phyloP scores from a whole-genome alignment of 352 stramenopile genomes.

The Globisporangium lucens region DNA sequence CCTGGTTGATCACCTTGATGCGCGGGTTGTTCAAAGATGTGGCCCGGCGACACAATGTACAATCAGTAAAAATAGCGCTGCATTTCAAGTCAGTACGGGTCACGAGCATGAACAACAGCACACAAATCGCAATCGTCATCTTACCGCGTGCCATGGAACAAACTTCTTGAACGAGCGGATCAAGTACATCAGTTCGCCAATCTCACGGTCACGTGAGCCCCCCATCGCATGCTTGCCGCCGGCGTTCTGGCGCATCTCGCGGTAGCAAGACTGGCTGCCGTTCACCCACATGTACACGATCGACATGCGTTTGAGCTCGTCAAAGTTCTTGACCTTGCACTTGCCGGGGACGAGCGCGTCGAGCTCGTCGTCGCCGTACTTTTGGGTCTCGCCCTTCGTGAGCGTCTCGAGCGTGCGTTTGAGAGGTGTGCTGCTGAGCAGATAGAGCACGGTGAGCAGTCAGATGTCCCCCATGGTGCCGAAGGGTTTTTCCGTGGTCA shows the following conservation, averaged over 20 bases:
- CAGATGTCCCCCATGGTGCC: no score
- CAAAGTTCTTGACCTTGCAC: constrained; percentile 86
- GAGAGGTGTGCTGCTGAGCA: constrained; percentile 37
- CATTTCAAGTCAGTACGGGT: not conserved
- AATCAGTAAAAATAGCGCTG: not conserved
- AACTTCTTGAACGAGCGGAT: constrained; percentile 86
- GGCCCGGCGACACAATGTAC: constrained; percentile 79
- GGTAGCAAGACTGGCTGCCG: constrained; percentile 83
- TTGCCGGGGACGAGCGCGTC: constrained; percentile 64
- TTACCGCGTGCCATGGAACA: constrained; percentile 70
- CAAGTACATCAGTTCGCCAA: constrained; percentile 87
- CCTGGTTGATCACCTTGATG: constrained; percentile 87
- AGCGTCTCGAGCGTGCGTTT: constrained; percentile 34
- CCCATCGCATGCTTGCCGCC: constrained; percentile 71
- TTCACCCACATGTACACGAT: constrained; percentile 92
- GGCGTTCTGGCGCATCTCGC: constrained; percentile 51
- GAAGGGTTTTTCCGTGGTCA: no score
- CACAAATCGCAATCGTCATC: not conserved
- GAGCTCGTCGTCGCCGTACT: constrained; percentile 43
- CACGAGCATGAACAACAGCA: not conserved
- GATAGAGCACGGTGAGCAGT: constrained; percentile 39
- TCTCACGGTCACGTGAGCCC: constrained; percentile 82
- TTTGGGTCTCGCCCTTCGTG: constrained; percentile 24
- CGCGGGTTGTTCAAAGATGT: constrained; percentile 76
- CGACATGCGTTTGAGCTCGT: constrained; percentile 77